Evolutionary conservation across 1,139 yeast genomes (phyloP).

Genomic region (Suhomyces atakaporum): DNA sequence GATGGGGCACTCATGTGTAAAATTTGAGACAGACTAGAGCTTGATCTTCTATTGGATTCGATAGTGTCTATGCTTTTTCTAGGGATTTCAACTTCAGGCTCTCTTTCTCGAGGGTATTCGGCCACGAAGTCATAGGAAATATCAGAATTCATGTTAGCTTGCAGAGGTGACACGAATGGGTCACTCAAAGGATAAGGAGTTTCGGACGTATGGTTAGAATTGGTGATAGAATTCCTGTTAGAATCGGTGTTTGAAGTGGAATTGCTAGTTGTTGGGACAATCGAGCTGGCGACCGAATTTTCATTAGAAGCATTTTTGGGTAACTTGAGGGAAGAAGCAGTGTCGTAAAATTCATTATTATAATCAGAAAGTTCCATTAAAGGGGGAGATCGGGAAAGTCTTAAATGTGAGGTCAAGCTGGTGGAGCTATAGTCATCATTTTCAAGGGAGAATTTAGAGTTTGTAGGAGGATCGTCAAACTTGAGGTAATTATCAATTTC

Average conservation of each 20-base stretch:
- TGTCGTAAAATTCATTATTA: slow-evolving; percentile 15
- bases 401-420: slow-evolving; percentile 9
- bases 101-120: slow-evolving; percentile 3
- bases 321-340: slow-evolving; percentile 12
- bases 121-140: slow-evolving; percentile 4
- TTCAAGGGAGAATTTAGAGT: slow-evolving; percentile 8
- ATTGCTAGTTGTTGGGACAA: slow-evolving; percentile 2
- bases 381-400: slow-evolving; percentile 14
- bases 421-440: slow-evolving; percentile 9
- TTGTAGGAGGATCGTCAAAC: no score
- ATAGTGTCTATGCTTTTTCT: slow-evolving; percentile 8
- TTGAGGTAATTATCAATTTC: slow-evolving; percentile 20
- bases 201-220: slow-evolving; percentile 2
- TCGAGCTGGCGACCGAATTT: slow-evolving; percentile 2
- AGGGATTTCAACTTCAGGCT: slow-evolving; percentile 1
- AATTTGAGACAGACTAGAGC: slow-evolving; percentile 12
- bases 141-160: slow-evolving; percentile 5
- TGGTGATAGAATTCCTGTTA: slow-evolving; percentile 1
- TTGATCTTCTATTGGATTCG: slow-evolving; percentile 11
- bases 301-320: slow-evolving; percentile 1
- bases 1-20: slow-evolving; percentile 6
- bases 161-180: slow-evolving; percentile 13
- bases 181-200: slow-evolving; percentile 12
- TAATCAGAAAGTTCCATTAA: slow-evolving; percentile 13
- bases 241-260: slow-evolving; percentile 1